Conservation (phyloP, 2,329 filamentous ascomycete species). For the Colletotrichum sp. region DNA sequence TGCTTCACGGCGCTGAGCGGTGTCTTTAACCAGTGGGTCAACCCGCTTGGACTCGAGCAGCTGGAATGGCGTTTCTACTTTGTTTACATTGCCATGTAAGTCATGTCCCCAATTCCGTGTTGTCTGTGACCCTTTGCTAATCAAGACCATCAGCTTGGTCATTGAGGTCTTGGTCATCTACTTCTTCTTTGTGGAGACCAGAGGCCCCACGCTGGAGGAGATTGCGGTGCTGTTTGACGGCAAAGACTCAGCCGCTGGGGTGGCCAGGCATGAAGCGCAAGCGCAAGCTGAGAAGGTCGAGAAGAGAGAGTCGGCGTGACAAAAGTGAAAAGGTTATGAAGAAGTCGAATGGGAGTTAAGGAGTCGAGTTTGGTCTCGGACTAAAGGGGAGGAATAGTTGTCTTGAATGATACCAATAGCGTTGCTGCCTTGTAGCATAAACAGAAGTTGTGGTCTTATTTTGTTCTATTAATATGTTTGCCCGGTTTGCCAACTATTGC, state of each 20-base stretch:
- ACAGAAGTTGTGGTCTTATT: background rate
- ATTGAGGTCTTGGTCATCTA: constrained; percentile 40
- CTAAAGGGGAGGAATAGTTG: background rate
- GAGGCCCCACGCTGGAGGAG: constrained; percentile 58
- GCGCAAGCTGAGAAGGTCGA: background rate
- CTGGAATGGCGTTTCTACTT: constrained; percentile 48
- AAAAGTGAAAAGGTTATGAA: background rate
- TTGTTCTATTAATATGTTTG: background rate
- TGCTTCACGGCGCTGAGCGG: constrained; percentile 21
- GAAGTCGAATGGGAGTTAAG: background rate
- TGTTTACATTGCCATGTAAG: constrained; percentile 39
- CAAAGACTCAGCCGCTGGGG: constrained; percentile 2
- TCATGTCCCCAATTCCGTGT: fast-evolving
- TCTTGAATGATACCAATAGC: background rate
- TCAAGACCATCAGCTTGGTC: constrained; percentile 25
- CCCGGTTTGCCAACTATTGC: background rate
- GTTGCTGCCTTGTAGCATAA: background rate
- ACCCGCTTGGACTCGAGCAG: constrained; percentile 46
- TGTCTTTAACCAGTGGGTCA: constrained; percentile 43
- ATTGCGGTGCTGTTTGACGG: constrained; percentile 20
- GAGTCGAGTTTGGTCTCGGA: background rate
- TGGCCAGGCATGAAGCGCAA: constrained; percentile 7
- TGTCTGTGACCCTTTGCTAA: background rate
- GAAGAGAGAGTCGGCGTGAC: background rate
- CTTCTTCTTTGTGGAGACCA: constrained; percentile 49